Base-by-base conservation (phyloP, 2,329 filamentous ascomycete genomes). In the Pseudophaeomoniella oleicola region DNA sequence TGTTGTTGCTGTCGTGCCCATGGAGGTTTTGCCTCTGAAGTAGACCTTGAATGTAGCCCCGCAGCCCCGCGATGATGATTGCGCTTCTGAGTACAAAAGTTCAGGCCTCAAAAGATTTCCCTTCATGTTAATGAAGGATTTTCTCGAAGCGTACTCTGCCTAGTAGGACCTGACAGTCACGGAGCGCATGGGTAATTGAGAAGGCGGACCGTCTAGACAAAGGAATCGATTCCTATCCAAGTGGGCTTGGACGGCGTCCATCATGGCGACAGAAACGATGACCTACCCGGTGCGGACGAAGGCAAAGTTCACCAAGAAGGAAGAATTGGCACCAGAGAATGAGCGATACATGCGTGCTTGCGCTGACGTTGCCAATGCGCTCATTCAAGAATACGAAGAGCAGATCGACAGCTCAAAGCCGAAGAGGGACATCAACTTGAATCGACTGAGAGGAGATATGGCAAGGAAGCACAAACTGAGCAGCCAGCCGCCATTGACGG, bases 271-370 rank as follows among this genome's bases (percentile, higher is more conserved):
- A 30, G 62, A 66, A 43, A 67, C 73, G 30, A 66, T 73, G 53
- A 81, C 72, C 22, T 59, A 72, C 50, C 72, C 69, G 38, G 59
- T 69, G 44, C 51, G 61, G 11, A 64, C 66, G 47, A 64, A 67
- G 47, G 53, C 54, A 45, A 69, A 68, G 42, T 55, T 71, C 18
- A 69, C 76, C 49, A 90, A 84, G 59, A 80, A 74, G 50, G 64
- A 72, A 47, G 84, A 87, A 48, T 70, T 94, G 10, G 73, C 85
- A 2, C 84, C 90, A 16, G 90, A 98, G 61, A 94, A 87, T 60
- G 90, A 98, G 63, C 78, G 90, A 36, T 94, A 83, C 57, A 74
- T 96, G 58, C 76, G 86, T 57, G 90, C 86, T 49, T 98, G 92
- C 59, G 87, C 88, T 43, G 92, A 98, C 50, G 87, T 98, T 51